Percentiles rank a stretch among this genome's conserved stretches.
Evolutionary conservation across 345 rosid species (phyloP).

Genomic region (Salix udensis): DNA sequence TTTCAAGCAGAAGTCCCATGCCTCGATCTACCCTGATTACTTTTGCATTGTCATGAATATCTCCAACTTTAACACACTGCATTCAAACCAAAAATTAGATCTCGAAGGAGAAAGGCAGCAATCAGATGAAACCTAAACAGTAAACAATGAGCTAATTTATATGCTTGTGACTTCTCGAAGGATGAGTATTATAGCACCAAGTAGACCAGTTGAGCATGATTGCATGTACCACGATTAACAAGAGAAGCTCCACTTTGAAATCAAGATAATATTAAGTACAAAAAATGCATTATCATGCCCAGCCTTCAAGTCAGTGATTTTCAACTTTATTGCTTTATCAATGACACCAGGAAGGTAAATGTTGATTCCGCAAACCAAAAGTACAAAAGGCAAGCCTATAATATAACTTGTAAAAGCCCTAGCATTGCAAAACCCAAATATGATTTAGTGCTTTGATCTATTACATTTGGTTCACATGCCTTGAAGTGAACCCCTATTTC

Average conservation of each 20-base stretch:
- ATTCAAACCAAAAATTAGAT: conserved; percentile 21
- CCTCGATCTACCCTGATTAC: conserved; percentile 81
- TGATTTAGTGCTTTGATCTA: not conserved
- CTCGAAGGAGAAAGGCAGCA: not conserved
- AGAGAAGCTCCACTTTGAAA: not conserved
- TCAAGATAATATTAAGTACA: not conserved
- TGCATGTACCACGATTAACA: not conserved
- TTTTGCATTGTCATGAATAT: conserved; percentile 75
- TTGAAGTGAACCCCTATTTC: not conserved
- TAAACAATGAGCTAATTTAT: not conserved
- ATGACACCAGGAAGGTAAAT: not conserved
- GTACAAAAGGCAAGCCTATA: not conserved
- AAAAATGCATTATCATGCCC: not conserved
- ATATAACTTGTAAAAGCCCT: not conserved
- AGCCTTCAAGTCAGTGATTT: not conserved
- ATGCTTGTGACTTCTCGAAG: not conserved
- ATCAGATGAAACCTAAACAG: not conserved
- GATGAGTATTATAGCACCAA: not conserved
- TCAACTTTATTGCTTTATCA: not conserved
- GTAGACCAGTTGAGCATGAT: not conserved
- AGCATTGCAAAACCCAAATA: not conserved
- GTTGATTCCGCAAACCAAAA: not conserved
- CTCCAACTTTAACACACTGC: conserved; percentile 73
- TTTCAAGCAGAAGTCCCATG: conserved; percentile 79
- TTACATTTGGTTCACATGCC: not conserved